These are phyloP conservation scores for Talaromyces borbonicus DNA, from an alignment of 495 filamentous ascomycete genomes.

Conservation along the genomic window DNA sequence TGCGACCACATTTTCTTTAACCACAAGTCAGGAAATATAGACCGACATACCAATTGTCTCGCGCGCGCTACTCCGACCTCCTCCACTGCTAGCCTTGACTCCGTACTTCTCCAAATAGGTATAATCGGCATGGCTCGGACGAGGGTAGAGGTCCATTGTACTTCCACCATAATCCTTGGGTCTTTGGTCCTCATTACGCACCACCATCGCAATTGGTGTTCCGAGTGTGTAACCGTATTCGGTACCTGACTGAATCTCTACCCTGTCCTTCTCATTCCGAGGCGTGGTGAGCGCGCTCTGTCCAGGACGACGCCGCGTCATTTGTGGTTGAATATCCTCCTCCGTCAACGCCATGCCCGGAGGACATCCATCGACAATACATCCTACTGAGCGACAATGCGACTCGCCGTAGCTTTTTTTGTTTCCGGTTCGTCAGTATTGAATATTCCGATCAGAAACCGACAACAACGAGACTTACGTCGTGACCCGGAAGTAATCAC, in stretches of 20 bases:
- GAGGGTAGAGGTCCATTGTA: slow-evolving; percentile 87
- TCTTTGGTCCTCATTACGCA: slow-evolving; percentile 86
- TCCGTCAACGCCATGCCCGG: slow-evolving; percentile 85
- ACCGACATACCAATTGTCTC: slow-evolving; percentile 73
- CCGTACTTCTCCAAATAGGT: slow-evolving; percentile 98
- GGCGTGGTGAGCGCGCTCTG: slow-evolving; percentile 88
- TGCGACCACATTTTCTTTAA: too few relatives aligned
- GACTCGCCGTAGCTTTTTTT: slow-evolving; percentile 71
- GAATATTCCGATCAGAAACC: not conserved
- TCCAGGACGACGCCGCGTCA: slow-evolving; percentile 83
- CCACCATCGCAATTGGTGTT: slow-evolving; percentile 81
- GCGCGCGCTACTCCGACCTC: slow-evolving; percentile 81
- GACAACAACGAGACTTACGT: too few relatives aligned
- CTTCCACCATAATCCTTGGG: slow-evolving; percentile 87
- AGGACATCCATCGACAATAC: slow-evolving; percentile 80
- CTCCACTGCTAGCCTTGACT: slow-evolving; percentile 85
- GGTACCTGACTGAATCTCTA: slow-evolving; percentile 88
- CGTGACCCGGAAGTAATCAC: slow-evolving; percentile 71
- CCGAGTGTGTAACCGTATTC: slow-evolving; percentile 89
- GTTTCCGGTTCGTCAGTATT: slow-evolving; percentile 4
- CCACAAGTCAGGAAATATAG: slow-evolving; percentile 3
- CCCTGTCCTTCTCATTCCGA: slow-evolving; percentile 82
- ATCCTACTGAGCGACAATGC: slow-evolving; percentile 83
- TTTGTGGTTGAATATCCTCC: slow-evolving; percentile 86
- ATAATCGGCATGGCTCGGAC: slow-evolving; percentile 91